Conservation (phyloP, 1,139 yeast species). For the Hansenula sp. region DNA sequence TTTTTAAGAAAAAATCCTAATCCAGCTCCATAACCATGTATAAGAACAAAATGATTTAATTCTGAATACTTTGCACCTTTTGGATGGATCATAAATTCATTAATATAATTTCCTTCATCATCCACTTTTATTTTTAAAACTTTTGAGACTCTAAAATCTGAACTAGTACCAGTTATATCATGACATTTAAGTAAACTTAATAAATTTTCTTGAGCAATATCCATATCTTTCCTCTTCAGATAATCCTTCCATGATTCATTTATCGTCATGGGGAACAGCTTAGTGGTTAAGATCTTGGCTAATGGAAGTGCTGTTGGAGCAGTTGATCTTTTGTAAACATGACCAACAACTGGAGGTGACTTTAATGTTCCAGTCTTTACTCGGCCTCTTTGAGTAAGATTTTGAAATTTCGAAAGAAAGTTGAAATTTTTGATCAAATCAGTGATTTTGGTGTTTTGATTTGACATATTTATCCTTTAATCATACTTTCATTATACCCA, state of each 20-base stretch:
- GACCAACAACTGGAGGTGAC: neutral
- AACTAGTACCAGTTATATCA: slow-evolving; percentile 14
- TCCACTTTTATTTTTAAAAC: slow-evolving; percentile 36
- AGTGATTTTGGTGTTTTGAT: neutral
- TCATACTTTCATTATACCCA: too few species aligned
- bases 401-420: neutral
- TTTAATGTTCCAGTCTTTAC: neutral
- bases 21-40: slow-evolving; percentile 82
- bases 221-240: slow-evolving; percentile 34
- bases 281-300: slow-evolving; percentile 40
- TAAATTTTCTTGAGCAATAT: slow-evolving; percentile 49
- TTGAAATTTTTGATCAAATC: neutral
- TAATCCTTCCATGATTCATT: slow-evolving; percentile 51
- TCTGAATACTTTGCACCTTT: slow-evolving; percentile 26
- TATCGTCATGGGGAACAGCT: slow-evolving; percentile 54
- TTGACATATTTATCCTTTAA: neutral
- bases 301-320: slow-evolving; percentile 64
- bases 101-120: slow-evolving; percentile 41
- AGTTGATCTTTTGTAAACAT: slow-evolving; percentile 40
- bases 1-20: slow-evolving; percentile 67
- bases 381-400: neutral
- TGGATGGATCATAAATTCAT: slow-evolving; percentile 61
- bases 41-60: slow-evolving; percentile 54
- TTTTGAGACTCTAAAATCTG: slow-evolving; percentile 24
- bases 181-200: slow-evolving; percentile 29